Evolutionary conservation across 805 yeast species (phyloP), one percentile per base, ranked within the genome.

Genomic region (Starmerella etchellsii): DNA sequence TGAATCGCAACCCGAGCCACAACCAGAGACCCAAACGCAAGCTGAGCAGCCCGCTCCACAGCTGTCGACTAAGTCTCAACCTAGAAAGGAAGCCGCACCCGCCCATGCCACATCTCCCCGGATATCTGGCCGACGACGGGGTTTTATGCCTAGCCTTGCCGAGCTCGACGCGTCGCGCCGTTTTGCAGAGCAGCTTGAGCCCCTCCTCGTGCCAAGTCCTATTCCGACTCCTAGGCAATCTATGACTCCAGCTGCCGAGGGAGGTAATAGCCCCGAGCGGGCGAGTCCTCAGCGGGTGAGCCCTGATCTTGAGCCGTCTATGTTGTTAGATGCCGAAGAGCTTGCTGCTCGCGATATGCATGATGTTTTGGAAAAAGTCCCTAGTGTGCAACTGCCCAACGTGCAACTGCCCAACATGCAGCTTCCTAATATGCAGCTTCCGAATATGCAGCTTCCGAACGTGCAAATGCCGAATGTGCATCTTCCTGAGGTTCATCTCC

Each of bases 131-230:
- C 31, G 31, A 10, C 37, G 43, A 10, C 46, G 49, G 29, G 51
- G 48, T 13, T 49, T 47, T 31, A 38, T 48, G 33, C 52, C 52
- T 11, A 42, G 44, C 34, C 30, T 48, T 18, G 18, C 32, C 19
- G 47, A 36, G 23, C 34, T 50, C 41, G 27, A 40, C 14, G 48
- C 37, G 10, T 43, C 51, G 28, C 40, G 39, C 21, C 41, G 36
- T 13, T 50, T 50, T 29, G 45, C 48, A 2, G 46, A 48, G 37
- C 42, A 42, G 39, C 43, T 50, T 18, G 51, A 44, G 33, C 49
- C 49, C 3, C 37, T 18, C 31, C 16, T 44, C 34, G 39, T 20
- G 19, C 35, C 51, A 4, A 44, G 37, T 15, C 49, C 51, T 6
- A 26, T 31, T 9, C 37, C 44, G 21, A 33, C 48, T 7, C 46